Evolutionary conservation across 2,329 filamentous ascomycete genomes (phyloP).

Genomic region (Colletotrichum sublineola): DNA sequence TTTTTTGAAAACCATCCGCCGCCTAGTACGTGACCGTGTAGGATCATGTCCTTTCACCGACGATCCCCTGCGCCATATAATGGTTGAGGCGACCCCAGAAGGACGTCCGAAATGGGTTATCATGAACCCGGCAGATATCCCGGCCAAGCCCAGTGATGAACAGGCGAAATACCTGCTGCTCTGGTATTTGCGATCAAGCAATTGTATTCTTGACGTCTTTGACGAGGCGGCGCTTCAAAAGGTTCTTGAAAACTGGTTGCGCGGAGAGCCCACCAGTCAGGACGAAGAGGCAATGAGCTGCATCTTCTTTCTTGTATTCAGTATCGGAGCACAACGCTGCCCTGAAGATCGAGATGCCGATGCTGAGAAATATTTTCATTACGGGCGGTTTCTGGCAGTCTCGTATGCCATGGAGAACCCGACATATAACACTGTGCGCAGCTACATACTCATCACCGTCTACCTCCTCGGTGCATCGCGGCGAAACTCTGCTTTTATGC

Average conservation of each 20-base stretch:
- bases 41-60: slow-evolving; percentile 51
- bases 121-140: slow-evolving; percentile 42
- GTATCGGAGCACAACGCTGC: slow-evolving; percentile 51
- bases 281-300: slow-evolving; percentile 39
- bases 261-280: slow-evolving; percentile 24
- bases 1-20: slow-evolving; percentile 52
- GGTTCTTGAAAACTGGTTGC: slow-evolving; percentile 49
- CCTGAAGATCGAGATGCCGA: slow-evolving; percentile 50
- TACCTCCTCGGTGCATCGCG: slow-evolving; percentile 53
- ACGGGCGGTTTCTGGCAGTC: slow-evolving; percentile 52
- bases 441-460: slow-evolving; percentile 53
- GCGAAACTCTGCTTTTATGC: slow-evolving; percentile 55
- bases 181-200: slow-evolving; percentile 50
- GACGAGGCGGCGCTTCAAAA: slow-evolving; percentile 48
- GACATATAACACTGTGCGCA: slow-evolving; percentile 50
- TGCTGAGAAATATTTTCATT: slow-evolving; percentile 52
- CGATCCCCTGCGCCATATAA: slow-evolving; percentile 51
- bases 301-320: slow-evolving; percentile 49
- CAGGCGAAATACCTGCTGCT: slow-evolving; percentile 48
- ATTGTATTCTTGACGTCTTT: slow-evolving; percentile 51
- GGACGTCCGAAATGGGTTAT: slow-evolving; percentile 47
- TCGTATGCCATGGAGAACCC: slow-evolving; percentile 53
- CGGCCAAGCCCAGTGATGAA: slow-evolving; percentile 42
- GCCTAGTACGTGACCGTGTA: slow-evolving; percentile 49
- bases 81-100: slow-evolving; percentile 52